Conservation (phyloP, 768 basidiomycete genomes). For the Mycena belliarum region DNA sequence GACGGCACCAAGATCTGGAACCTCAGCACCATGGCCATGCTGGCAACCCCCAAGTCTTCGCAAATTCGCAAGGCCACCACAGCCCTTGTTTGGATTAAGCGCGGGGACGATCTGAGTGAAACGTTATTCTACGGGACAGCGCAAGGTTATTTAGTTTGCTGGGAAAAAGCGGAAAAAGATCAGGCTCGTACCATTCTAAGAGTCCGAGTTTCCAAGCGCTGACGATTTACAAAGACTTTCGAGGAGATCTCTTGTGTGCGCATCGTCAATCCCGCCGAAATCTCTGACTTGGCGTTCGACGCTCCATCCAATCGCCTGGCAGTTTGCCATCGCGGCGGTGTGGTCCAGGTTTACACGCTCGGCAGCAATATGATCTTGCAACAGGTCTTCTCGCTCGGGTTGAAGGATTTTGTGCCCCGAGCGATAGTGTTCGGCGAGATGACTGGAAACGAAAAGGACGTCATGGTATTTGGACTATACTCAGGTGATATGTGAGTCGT, state of each 20-base stretch:
- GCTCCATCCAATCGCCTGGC: slow-evolving; percentile 23
- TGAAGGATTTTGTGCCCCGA: slow-evolving; percentile 16
- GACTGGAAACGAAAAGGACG: slow-evolving; percentile 9
- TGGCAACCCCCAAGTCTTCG: slow-evolving; percentile 5
- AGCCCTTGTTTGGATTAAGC: slow-evolving; percentile 19
- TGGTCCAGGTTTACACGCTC: slow-evolving; percentile 22
- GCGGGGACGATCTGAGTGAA: slow-evolving; percentile 18
- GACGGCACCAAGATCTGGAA: slow-evolving; percentile 20
- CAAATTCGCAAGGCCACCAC: slow-evolving; percentile 16
- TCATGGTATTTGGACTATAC: slow-evolving; percentile 23
- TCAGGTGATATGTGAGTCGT: slow-evolving; percentile 23
- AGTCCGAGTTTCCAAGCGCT: slow-evolving; percentile 2
- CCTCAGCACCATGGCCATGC: slow-evolving; percentile 6
- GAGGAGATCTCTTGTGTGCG: slow-evolving; percentile 19
- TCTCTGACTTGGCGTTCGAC: slow-evolving; percentile 24
- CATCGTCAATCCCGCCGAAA: slow-evolving; percentile 21
- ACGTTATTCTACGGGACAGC: slow-evolving; percentile 21
- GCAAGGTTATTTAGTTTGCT: slow-evolving; percentile 21
- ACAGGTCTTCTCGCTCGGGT: slow-evolving; percentile 20
- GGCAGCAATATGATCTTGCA: slow-evolving; percentile 13
- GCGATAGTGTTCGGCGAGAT: slow-evolving; percentile 23
- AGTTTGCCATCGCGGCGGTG: slow-evolving; percentile 20
- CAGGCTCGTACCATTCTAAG: slow-evolving; percentile 7
- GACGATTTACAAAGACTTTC: slow-evolving; percentile 13
- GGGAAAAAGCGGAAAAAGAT: slow-evolving; percentile 12